phyloP scores from a whole-genome alignment of 148 eudicot genomes.

The Tetragonia tetragonoides region DNA sequence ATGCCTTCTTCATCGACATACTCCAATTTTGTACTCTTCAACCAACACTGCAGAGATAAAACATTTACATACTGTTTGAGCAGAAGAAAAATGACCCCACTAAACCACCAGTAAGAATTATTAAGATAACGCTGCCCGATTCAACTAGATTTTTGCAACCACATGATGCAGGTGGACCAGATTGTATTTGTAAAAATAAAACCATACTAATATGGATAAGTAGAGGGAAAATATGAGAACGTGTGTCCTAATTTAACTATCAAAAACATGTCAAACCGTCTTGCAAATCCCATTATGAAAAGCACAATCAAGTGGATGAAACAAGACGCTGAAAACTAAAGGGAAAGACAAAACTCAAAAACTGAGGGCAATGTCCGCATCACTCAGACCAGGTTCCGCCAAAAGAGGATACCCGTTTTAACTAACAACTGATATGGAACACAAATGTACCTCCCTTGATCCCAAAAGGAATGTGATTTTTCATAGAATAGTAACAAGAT shows the following conservation, averaged over 20 bases:
- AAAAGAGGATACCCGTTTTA: background rate
- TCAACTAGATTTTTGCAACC: conserved; percentile 12
- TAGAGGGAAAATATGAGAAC: too few species aligned
- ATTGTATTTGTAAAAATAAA: background rate
- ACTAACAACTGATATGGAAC: background rate
- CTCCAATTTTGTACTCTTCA: conserved; percentile 27
- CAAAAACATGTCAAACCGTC: background rate
- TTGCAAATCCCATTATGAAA: background rate
- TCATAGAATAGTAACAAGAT: background rate
- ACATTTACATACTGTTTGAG: background rate
- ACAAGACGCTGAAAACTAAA: background rate
- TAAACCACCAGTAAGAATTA: background rate
- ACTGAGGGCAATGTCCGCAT: background rate
- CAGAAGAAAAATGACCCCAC: background rate
- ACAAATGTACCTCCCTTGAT: too few species aligned
- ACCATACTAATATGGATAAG: too few species aligned
- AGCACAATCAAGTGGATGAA: background rate
- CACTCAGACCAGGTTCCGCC: background rate
- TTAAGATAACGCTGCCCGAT: background rate
- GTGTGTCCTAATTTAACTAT: background rate
- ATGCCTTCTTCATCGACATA: conserved; percentile 85
- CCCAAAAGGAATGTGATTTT: background rate
- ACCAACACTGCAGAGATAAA: conserved; percentile 21
- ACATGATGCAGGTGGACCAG: conserved; percentile 11
- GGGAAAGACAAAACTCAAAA: background rate